Base-by-base conservation (phyloP, 2,329 filamentous ascomycete species). In the Lojkania enalia region DNA sequence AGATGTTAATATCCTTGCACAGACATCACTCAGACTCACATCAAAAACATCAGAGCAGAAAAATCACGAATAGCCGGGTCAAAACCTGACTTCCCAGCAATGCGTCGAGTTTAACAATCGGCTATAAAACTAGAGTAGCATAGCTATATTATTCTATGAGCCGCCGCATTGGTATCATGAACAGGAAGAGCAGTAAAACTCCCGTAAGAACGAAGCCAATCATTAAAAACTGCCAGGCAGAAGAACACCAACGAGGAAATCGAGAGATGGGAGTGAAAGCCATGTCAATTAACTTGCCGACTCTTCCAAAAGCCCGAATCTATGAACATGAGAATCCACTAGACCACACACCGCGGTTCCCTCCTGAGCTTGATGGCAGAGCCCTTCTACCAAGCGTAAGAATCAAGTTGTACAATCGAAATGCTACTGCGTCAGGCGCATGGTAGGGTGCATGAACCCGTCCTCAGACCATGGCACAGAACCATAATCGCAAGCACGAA, bases 371-470 rank as follows among this genome's bases (percentile, higher is more conserved):
- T 20, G 23, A 41, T 54, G 54, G 45, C 54, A 65, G 14, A 58
- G 54, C 58, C 60, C 55, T 59, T 58, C 52, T 54, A 61, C 60
- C 57, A 60, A 61, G 55, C 57, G 60, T 63, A 64, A 63, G 58
- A 55, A 61, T 63, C 63, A 61, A 58, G 57, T 51, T 60, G 53
- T 60, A 62, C 63, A 66, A 65, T 66, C 61, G 57, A 64, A 65
- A 58, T 62, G 58, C 57, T 57, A 57, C 54, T 56, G 52, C 56
- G 58, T 57, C 55, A 48, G 42, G 41, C 51, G 46, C 50, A 41
- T 23, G 25, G 33, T 14, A 21, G 53, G 55, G 54, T 44, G 48
- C 27, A 46, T 51, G 56, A 54, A 50, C 55, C 54, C 41, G 48
- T 51, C 59, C 63, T 57, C 63, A 57, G 58, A 56, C 64, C 60